Evolutionary conservation across 257 asterid genomes (phyloP).

Genomic region (Cinchona pubescens): DNA sequence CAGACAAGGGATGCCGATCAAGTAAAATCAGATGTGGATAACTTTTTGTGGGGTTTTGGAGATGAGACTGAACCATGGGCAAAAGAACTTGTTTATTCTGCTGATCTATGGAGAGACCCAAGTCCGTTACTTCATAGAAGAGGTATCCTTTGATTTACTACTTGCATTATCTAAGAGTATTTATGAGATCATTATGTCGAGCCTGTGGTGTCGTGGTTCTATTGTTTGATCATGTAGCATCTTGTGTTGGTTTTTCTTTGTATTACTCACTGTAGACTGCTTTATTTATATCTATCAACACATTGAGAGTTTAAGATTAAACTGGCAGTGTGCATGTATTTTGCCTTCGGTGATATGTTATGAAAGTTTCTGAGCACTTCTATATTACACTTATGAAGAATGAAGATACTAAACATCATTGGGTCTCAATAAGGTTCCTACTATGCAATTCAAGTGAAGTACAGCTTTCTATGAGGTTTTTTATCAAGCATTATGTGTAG

Average conservation of each 20-base stretch:
- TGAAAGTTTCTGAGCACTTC: no score
- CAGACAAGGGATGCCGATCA: conserved; percentile 27
- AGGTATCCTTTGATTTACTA: conserved; percentile 47
- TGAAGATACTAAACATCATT: conserved; percentile 1
- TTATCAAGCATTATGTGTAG: neutral
- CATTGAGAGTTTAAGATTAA: neutral
- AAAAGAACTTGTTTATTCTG: conserved; percentile 69
- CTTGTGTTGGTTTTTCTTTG: neutral
- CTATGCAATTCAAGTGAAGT: neutral
- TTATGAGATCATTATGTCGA: neutral
- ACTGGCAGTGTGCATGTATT: neutral
- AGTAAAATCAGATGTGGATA: conserved; percentile 32
- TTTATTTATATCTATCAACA: neutral
- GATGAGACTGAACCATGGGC: conserved; percentile 89
- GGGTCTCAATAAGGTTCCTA: neutral
- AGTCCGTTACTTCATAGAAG: conserved; percentile 69
- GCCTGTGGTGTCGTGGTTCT: neutral
- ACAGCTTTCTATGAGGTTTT: neutral
- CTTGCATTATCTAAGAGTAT: neutral
- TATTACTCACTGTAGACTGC: neutral
- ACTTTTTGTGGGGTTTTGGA: conserved; percentile 79
- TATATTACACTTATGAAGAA: neutral
- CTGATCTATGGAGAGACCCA: conserved; percentile 87
- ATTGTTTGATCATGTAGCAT: neutral
- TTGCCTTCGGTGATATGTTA: neutral